Evolutionary conservation across 1,284 basidiomycete genomes (phyloP).

Genomic region (Cutaneotrichosporon spelunceum): DNA sequence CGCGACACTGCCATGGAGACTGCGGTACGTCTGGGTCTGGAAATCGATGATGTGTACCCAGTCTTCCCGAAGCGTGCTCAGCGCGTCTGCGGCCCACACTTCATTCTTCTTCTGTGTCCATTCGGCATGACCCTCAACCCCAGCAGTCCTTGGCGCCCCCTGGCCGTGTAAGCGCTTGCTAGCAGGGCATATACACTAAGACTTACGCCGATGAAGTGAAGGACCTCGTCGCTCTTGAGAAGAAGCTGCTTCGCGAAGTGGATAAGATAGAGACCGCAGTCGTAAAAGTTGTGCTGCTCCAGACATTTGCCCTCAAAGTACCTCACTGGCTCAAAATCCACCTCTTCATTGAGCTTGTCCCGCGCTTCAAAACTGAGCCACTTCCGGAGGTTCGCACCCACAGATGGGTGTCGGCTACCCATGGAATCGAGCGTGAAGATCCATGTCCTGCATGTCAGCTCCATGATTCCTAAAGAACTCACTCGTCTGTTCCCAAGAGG

Average conservation of each 20-base stretch:
- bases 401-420: conserved; percentile 64
- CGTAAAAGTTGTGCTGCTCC: conserved; percentile 54
- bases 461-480: not conserved
- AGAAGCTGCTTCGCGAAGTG: conserved; percentile 50
- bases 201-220: conserved; percentile 44
- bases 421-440: conserved; percentile 88
- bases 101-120: conserved; percentile 15
- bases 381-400: conserved; percentile 59
- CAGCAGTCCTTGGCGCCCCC: conserved; percentile 25
- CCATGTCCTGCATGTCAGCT: conserved; percentile 58
- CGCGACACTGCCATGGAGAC: not conserved
- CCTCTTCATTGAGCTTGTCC: conserved; percentile 62
- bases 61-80: conserved; percentile 19
- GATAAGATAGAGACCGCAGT: conserved; percentile 56
- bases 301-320: conserved; percentile 47
- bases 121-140: conserved; percentile 6
- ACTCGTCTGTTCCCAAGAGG: conserved; percentile 29
- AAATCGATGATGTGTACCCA: conserved; percentile 24
- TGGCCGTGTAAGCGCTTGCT: conserved; percentile 11
- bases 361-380: conserved; percentile 77
- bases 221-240: conserved; percentile 29
- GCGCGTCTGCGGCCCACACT: conserved; percentile 23
- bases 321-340: conserved; percentile 50
- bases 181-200: not conserved
- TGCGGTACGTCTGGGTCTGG: conserved; percentile 16